A percentile compares a stretch with the other conserved stretches of the same genome.
phyloP scores from a whole-genome alignment of 352 stramenopile genomes.

The Phytophthora aleatoria region DNA sequence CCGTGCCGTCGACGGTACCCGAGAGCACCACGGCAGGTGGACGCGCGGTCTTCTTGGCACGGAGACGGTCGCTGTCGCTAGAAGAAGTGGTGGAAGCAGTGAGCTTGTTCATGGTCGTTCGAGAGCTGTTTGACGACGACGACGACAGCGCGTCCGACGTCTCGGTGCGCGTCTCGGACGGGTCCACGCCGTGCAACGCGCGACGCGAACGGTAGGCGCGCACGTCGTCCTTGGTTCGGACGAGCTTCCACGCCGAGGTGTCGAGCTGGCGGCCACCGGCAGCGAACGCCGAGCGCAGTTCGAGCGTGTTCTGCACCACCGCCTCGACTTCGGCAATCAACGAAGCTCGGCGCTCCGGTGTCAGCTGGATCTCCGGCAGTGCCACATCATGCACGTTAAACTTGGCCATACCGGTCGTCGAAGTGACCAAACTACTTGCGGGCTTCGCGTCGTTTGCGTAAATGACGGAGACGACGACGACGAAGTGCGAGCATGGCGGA shows the following conservation, averaged over 20 bases:
- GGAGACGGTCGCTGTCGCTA: constrained; percentile 20
- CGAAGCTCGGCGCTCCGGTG: constrained; percentile 22
- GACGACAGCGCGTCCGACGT: constrained; percentile 31
- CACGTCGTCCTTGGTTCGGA: constrained; percentile 45
- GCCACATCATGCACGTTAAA: constrained; percentile 46
- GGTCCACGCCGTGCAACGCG: constrained; percentile 30
- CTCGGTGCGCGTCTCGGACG: constrained; percentile 23
- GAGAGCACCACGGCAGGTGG: constrained; percentile 43
- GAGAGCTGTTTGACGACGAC: constrained; percentile 35
- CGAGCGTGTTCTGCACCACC: constrained; percentile 42
- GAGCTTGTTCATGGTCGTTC: constrained; percentile 33
- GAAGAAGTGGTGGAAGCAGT: constrained; percentile 27
- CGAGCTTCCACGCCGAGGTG: constrained; percentile 44
- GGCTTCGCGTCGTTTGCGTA: constrained; percentile 33
- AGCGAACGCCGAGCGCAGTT: constrained; percentile 39
- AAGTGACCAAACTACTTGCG: constrained; percentile 22
- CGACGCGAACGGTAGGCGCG: constrained; percentile 44
- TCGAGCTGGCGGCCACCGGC: constrained; percentile 38
- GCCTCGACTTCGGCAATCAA: constrained; percentile 37
- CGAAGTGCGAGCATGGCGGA: constrained; percentile 9
- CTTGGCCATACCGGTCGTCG: constrained; percentile 31
- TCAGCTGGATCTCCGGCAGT: constrained; percentile 34
- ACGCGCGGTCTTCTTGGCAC: constrained; percentile 31
- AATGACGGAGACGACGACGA: constrained; percentile 29
- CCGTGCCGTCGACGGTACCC: constrained; percentile 41